Evolutionary conservation across 306 rosid genomes (phyloP).

Genomic region (Vigna mungo): DNA sequence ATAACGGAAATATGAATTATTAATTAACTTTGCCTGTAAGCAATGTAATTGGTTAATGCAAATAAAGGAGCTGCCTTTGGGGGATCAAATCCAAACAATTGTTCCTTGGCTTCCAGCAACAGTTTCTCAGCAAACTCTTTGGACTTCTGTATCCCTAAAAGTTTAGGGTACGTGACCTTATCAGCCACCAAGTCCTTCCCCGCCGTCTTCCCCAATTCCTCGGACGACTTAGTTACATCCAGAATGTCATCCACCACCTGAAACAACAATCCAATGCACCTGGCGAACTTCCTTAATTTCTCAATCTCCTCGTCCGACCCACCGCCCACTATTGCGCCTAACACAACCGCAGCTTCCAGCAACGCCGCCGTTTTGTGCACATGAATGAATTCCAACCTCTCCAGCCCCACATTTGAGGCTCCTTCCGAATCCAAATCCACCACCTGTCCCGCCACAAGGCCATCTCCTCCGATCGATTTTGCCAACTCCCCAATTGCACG

Average conservation of each 20-base stretch:
- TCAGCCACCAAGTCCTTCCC: conserved; percentile 84
- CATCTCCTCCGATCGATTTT: conserved; percentile 65
- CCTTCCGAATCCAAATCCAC: conserved; percentile 71
- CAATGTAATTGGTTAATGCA: conserved; percentile 74
- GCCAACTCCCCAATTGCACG: conserved; percentile 66
- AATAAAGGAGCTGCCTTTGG: conserved; percentile 65
- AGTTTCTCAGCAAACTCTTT: conserved; percentile 67
- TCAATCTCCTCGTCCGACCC: conserved; percentile 62
- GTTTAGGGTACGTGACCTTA: conserved; percentile 78
- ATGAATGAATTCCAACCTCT: conserved; percentile 71
- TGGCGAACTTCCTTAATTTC: conserved; percentile 62
- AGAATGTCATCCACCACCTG: conserved; percentile 92
- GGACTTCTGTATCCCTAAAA: conserved; percentile 69
- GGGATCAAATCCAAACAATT: conserved; percentile 59
- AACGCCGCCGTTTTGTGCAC: conserved; percentile 75
- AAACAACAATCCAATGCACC: conserved; percentile 70
- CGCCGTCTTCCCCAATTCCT: conserved; percentile 83
- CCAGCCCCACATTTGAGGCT: conserved; percentile 51
- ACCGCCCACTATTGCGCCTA: conserved; percentile 77
- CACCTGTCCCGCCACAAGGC: conserved; percentile 76
- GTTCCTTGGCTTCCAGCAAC: conserved; percentile 60
- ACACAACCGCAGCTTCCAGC: conserved; percentile 67
- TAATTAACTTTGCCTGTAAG: conserved; percentile 57
- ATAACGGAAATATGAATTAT: too few species aligned
- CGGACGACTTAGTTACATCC: conserved; percentile 74